Evolutionary conservation across 208 protist species (phyloP), one percentile per base, ranked within the genome.

Genomic region (Leishmania lainsoni): DNA sequence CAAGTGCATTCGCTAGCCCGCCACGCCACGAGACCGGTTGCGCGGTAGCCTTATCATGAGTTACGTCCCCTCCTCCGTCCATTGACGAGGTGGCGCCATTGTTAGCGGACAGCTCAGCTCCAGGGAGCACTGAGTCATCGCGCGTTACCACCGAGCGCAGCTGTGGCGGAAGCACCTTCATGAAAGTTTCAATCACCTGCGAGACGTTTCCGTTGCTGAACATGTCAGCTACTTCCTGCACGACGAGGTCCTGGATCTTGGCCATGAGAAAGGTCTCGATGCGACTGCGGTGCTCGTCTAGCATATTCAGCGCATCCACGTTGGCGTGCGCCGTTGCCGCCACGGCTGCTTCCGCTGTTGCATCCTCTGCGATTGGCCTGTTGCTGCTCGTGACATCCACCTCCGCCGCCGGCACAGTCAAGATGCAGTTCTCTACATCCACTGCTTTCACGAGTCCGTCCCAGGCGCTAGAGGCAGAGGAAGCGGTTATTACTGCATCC

Each of bases 191-290:
- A 61, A 84, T 20, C 75, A 84, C 83, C 75, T 81, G 32, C 52
- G 90, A 89, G 22, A 83, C 87, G 80, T 94, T 92, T 48, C 87
- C 89, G 26, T 92, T 61, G 63, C 90, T 91, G 26, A 92, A 81
- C 29, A 82, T 76, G 66, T 87, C 74, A 22, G 65, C 76, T 8
- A 94, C 61, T 73, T 92, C 88, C 61, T 89, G 81, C 45, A 94
- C 76, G 20, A 94, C 71, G 14, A 78, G 51, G n/a, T 85, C 61
- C 59, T 91, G 87, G 3, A 88, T 49, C 75, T 84, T 73, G 16
- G 32, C 17, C 3, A 84, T 49, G 4, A 84, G 22, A 65, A 84
- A 65, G 2, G 56, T 48, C 59, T 84, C 76, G 26, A 84, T 54
- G n/a, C 45, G 59, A 48, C 58, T 75, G 68, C 68, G 81, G 35